Evolutionary conservation across 2,329 filamentous ascomycete species (phyloP), one percentile per base, ranked within the genome.

Genomic region (Scopulariopsis brevicaulis): DNA sequence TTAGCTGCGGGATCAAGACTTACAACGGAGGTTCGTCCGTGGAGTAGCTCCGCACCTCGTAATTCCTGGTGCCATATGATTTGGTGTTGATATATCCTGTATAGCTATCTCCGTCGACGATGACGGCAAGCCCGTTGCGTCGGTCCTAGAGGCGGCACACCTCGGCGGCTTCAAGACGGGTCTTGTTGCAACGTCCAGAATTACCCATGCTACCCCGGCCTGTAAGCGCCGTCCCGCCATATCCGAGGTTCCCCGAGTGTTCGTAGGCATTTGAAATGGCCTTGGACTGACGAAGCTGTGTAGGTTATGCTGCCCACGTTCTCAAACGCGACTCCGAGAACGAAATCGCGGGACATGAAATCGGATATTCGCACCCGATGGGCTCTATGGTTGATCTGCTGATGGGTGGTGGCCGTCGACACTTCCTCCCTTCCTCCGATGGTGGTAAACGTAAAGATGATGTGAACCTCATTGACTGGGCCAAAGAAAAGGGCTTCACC

Each of bases 291-390:
- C 37, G 11, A 40, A 14, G 11, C 37, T 40, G 28, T 10, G 40
- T 50, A 57, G 56, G 59, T 48, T 65, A 65, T 60, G 58, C 59
- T 48, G 35, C 63, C 20, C 64, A 65, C 51, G 62, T 65, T 28
- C 60, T 64, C 15, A n/a, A 61, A 57, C 62, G 64, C 53, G 62
- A 61, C 58, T 64, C 63, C 3, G 64, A 66, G 53, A 63, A 62
- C 59, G 64, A 66, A 56, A 64, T 65, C 52, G 64, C 64, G 14
- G 60, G 61, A 34, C 63, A 66, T 43, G 63, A 65, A 59, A 63
- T 66, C 34, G 64, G 63, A 18, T 58, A 62, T 53, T 59, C 58
- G 11, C 63, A 66, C 55, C 62, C 64, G 18, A 56, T 64, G 15
- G 63, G 64, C 56, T 54, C 59, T 8, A 57, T 64, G 32, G 59